These are phyloP conservation scores for Cordyceps javanica DNA, from an alignment of 2,329 filamentous ascomycete genomes.

Conservation along the genomic window DNA sequence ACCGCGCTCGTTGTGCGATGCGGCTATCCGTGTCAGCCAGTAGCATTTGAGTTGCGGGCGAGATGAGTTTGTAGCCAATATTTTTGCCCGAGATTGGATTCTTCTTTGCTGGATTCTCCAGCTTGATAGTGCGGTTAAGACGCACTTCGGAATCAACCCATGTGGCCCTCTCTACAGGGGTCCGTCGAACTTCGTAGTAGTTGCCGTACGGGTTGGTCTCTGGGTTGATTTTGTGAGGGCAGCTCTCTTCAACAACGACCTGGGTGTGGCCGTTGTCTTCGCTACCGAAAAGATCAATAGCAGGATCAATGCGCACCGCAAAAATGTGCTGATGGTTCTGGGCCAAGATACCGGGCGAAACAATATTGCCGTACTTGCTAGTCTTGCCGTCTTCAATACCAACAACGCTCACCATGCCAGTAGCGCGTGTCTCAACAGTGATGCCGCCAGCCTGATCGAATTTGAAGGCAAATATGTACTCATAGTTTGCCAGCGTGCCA, in stretches of 20 bases:
- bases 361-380: conserved; percentile 53
- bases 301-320: conserved; percentile 57
- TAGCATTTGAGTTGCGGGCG: conserved; percentile 39
- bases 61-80: conserved; percentile 44
- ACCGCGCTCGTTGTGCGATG: conserved; percentile 37
- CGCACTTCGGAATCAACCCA: conserved; percentile 48
- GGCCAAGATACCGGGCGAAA: conserved; percentile 57
- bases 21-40: conserved; percentile 39
- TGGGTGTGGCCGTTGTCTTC: conserved; percentile 41
- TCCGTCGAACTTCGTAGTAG: conserved; percentile 49
- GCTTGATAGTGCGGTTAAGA: conserved; percentile 43
- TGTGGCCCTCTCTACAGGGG: conserved; percentile 36
- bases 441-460: conserved; percentile 59
- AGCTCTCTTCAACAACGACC: conserved; percentile 36
- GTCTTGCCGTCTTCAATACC: conserved; percentile 51
- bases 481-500: conserved; percentile 65
- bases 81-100: conserved; percentile 44
- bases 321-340: conserved; percentile 69
- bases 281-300: conserved; percentile 44
- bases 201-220: conserved; percentile 56
- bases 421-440: conserved; percentile 57
- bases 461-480: conserved; percentile 50
- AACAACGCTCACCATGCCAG: conserved; percentile 57
- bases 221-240: conserved; percentile 34
- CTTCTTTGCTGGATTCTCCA: conserved; percentile 39